Base-by-base conservation (phyloP, 371 early-diverging fungal species). In the Lichtheimia hyalospora region DNA sequence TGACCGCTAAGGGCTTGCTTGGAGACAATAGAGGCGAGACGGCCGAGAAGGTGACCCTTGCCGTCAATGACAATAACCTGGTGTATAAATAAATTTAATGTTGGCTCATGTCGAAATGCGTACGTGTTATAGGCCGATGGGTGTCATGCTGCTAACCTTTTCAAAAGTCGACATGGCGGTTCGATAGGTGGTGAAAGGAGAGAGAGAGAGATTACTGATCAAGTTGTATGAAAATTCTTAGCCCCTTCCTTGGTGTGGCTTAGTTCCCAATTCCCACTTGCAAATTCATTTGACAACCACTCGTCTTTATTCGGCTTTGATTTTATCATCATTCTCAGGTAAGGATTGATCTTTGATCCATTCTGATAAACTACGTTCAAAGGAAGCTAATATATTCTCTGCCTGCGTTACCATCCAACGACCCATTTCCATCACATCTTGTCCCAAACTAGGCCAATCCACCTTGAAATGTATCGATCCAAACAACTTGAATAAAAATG, bases 41-140 rank as follows among this genome's bases (percentile, higher is more conserved):
- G 99, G 78, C 99, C 99, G 72, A 96, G 86, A 63, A 99, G 89
- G 84, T 99, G 99, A 71, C 94, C 99, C 85, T 97, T 98, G 78
- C 89, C 99, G 89, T 99, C 99, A 83, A 99, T 95, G 79, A 99
- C 93, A 83, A 99, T 84, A 81, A 95, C 95, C 96, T 97, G 80
- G 48, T 39, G 20, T 53, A 34, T 34, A 10, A 5, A 27, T 27
- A 27, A 5, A 7, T 27, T 27, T 10, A 34, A 34, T 34, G 34
- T 34, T 34, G 34, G 34, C 10, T 8, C 34, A 34, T 34, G 34
- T 34, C 34, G 34, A 2, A 34, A 34, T 34, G 34, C 8, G 8
- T 34, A 34, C 27, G 27, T 34, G 34, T 34, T 8, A 27, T 27
- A 18, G n/a, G 61, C 49, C 49, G 53, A 28, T 40, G n/a, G 34